Percentiles rank a stretch among this genome's conserved stretches.
Evolutionary conservation across 2,329 filamentous ascomycete species (phyloP).

Genomic region (Diatrype stigma): DNA sequence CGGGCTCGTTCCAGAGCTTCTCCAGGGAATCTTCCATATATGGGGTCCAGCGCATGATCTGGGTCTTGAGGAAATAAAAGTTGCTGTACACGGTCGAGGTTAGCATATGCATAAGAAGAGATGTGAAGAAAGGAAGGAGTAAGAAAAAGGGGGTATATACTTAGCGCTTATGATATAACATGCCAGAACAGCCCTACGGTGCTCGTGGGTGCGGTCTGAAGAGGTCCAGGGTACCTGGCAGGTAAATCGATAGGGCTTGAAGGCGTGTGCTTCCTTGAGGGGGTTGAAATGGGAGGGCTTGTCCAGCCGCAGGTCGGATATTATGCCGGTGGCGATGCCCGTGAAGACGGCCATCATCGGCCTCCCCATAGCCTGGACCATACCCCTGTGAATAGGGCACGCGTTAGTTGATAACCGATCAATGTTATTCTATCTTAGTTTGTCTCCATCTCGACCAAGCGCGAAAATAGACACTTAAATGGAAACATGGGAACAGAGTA

Average conservation of each 20-base stretch:
- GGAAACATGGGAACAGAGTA: too few species aligned
- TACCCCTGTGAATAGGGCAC: slow-evolving; percentile 24
- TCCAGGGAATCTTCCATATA: slow-evolving; percentile 56
- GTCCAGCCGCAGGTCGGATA: slow-evolving; percentile 44
- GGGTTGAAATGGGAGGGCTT: slow-evolving; percentile 18
- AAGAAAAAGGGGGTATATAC: slow-evolving; percentile 14
- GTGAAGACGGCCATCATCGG: slow-evolving; percentile 41
- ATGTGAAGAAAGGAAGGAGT: background rate
- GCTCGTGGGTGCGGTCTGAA: slow-evolving; percentile 25
- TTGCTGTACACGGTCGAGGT: slow-evolving; percentile 8
- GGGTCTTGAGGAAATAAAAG: slow-evolving; percentile 20
- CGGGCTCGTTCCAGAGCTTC: slow-evolving; percentile 39
- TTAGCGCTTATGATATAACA: slow-evolving; percentile 24
- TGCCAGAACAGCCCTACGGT: slow-evolving; percentile 25
- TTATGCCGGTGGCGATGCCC: slow-evolving; percentile 38
- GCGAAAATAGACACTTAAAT: too few species aligned
- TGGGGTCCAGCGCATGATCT: slow-evolving; percentile 48
- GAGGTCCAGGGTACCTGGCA: slow-evolving; percentile 9
- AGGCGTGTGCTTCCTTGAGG: slow-evolving; percentile 16
- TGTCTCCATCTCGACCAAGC: too few species aligned
- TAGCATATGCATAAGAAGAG: background rate
- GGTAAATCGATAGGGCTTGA: slow-evolving; percentile 14
- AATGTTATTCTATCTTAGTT: background rate
- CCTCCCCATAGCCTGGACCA: slow-evolving; percentile 31
- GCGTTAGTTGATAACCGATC: slow-evolving; percentile 14